phyloP scores from a whole-genome alignment of 768 basidiomycete species.

The Leccinum imitatum region DNA sequence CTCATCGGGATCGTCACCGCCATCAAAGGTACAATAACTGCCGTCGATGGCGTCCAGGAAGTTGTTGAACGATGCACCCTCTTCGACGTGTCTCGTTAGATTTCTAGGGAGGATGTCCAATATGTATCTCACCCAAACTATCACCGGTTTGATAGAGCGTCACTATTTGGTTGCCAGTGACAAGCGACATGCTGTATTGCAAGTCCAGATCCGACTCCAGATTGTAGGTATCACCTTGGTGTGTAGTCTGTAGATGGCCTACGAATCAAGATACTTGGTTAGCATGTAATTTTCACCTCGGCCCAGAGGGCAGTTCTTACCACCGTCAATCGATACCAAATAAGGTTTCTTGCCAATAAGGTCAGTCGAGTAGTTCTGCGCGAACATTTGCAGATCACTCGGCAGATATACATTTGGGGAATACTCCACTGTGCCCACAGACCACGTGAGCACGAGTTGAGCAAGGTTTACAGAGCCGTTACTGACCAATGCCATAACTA shows the following conservation, averaged over 20 bases:
- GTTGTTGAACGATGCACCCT: slow-evolving; percentile 37
- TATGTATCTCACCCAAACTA: slow-evolving; percentile 16
- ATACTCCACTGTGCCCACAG: slow-evolving; percentile 30
- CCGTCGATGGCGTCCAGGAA: slow-evolving; percentile 41
- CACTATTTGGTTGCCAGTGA: slow-evolving; percentile 29
- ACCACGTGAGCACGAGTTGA: background rate
- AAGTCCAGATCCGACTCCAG: slow-evolving; percentile 34
- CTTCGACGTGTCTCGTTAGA: background rate
- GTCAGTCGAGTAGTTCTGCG: slow-evolving; percentile 18
- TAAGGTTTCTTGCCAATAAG: slow-evolving; percentile 28
- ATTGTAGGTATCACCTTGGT: slow-evolving; percentile 19
- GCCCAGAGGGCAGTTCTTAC: slow-evolving; percentile 14
- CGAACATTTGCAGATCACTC: slow-evolving; percentile 36
- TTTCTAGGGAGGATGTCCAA: background rate
- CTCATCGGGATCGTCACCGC: slow-evolving; percentile 32
- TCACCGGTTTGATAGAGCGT: slow-evolving; percentile 37
- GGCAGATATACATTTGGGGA: slow-evolving; percentile 33
- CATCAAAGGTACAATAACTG: slow-evolving; percentile 37
- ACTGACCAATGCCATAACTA: slow-evolving; percentile 35
- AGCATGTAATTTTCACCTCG: background rate
- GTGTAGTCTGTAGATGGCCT: slow-evolving; percentile 29
- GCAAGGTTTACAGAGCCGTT: background rate
- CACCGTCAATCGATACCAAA: slow-evolving; percentile 38
- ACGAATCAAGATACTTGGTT: background rate
- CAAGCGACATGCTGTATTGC: slow-evolving; percentile 33